These are phyloP conservation scores for Emergomyces orientalis DNA, from an alignment of 2,329 filamentous ascomycete species.

Conservation along the genomic window DNA sequence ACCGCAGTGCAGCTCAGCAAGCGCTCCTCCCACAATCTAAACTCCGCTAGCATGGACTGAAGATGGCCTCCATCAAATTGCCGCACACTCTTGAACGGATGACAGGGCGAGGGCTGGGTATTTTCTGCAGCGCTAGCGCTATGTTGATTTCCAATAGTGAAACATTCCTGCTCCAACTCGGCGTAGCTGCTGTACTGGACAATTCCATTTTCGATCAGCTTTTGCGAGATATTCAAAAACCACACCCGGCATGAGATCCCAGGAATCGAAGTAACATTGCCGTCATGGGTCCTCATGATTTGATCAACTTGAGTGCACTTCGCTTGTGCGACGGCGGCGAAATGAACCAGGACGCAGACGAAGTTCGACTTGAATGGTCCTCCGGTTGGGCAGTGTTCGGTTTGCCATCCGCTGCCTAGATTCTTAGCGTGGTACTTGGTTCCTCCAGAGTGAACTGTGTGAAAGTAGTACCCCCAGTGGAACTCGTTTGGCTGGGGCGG, in stretches of 20 bases:
- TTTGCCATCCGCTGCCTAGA: slow-evolving; percentile 14
- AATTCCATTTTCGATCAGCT: slow-evolving; percentile 15
- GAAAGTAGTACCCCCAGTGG: slow-evolving; percentile 25
- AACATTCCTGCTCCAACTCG: slow-evolving; percentile 18
- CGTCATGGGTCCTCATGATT: slow-evolving; percentile 19
- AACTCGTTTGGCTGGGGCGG: slow-evolving; percentile 22
- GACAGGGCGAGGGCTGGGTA: slow-evolving; percentile 13
- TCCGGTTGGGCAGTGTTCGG: slow-evolving; percentile 11
- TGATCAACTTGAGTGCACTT: slow-evolving; percentile 15
- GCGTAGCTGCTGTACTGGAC: slow-evolving; percentile 12
- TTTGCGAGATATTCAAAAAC: slow-evolving; percentile 17
- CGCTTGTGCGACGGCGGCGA: slow-evolving; percentile 16
- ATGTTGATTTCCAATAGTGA: slow-evolving; percentile 17
- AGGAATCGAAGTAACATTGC: slow-evolving; percentile 19
- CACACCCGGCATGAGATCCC: slow-evolving; percentile 22
- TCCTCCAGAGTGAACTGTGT: slow-evolving; percentile 9
- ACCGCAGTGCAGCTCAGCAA: too few species aligned
- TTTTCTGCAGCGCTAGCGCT: slow-evolving; percentile 9
- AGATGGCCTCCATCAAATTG: too few species aligned
- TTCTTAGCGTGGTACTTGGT: slow-evolving; percentile 13
- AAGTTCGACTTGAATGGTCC: slow-evolving; percentile 15
- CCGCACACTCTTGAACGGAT: not conserved
- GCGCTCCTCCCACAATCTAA: too few species aligned
- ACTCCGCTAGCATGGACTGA: too few species aligned
- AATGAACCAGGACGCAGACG: slow-evolving; percentile 16